Conservation (phyloP, 352 stramenopile genomes). For the Globisporangium iwayamae region DNA sequence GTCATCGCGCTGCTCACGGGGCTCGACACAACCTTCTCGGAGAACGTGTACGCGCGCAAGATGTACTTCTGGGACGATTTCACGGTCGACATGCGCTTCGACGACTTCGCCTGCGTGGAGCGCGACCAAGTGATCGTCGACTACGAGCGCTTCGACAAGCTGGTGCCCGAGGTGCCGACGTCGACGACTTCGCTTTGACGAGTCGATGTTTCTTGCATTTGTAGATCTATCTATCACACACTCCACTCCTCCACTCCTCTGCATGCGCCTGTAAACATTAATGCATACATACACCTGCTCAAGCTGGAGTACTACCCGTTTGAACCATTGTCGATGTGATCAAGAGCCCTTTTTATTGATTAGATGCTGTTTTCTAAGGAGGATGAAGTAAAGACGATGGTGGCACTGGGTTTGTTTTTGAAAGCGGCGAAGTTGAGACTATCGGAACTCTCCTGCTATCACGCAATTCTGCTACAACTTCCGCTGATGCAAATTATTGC, state of each 20-base stretch:
- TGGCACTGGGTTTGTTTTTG: too few species aligned
- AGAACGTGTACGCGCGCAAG: slow-evolving; percentile 84
- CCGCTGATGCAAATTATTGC: background rate
- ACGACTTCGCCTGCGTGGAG: slow-evolving; percentile 70
- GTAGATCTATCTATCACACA: background rate
- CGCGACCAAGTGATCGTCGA: slow-evolving; percentile 65
- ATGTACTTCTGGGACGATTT: slow-evolving; percentile 91
- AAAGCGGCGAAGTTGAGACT: too few species aligned
- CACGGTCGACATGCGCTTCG: slow-evolving; percentile 72
- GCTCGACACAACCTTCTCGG: slow-evolving; percentile 81
- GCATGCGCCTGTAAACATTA: too few species aligned
- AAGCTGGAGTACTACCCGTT: too few species aligned
- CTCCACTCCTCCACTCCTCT: too few species aligned
- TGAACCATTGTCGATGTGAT: too few species aligned
- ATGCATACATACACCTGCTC: too few species aligned
- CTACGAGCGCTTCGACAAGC: slow-evolving; percentile 61
- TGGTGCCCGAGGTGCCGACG: slow-evolving; percentile 28
- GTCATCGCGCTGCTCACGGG: slow-evolving; percentile 77
- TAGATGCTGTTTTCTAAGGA: too few species aligned
- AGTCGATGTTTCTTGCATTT: background rate
- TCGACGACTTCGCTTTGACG: background rate
- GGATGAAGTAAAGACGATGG: too few species aligned
- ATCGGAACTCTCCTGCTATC: background rate
- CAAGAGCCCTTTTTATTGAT: too few species aligned
- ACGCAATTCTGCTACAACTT: too few species aligned